phyloP scores from a whole-genome alignment of 2,329 filamentous ascomycete species.

The Lasiodiplodia gonubiensis region DNA sequence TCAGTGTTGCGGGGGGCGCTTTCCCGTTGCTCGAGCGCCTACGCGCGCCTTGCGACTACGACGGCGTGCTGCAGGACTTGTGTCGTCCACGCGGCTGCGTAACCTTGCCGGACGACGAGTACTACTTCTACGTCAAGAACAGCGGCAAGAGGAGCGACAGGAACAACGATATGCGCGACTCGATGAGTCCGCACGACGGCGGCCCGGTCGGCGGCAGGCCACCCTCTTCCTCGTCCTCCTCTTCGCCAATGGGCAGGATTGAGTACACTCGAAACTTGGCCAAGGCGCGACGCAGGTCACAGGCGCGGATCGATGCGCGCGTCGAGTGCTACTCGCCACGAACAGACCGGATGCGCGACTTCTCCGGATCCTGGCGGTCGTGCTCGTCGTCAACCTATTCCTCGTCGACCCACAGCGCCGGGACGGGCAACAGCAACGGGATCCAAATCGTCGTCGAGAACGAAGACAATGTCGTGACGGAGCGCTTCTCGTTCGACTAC shows the following conservation, averaged over 20 bases:
- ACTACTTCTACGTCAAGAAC: background rate
- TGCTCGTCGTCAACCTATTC: conserved; percentile 31
- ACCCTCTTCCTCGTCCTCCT: background rate
- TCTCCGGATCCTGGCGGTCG: conserved; percentile 21
- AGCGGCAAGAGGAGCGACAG: conserved; percentile 20
- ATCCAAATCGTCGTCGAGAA: conserved; percentile 64
- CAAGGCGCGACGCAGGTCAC: background rate
- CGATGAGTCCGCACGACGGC: background rate
- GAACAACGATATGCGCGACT: background rate
- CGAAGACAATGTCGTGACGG: conserved; percentile 53
- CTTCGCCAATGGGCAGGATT: background rate
- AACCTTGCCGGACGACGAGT: conserved; percentile 41
- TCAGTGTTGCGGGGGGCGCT: conserved; percentile 64
- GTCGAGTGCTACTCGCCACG: background rate
- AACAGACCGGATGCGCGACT: background rate
- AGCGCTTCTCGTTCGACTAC: conserved; percentile 55
- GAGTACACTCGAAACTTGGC: conserved; percentile 1
- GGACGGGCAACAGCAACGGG: conserved; percentile 60
- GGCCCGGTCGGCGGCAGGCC: background rate
- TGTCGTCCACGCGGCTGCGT: conserved; percentile 67
- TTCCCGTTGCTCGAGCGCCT: conserved; percentile 68
- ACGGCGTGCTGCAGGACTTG: conserved; percentile 71
- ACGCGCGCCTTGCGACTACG: conserved; percentile 70
- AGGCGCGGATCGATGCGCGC: conserved; percentile 2
- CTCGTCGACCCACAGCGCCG: conserved; percentile 50